Evolutionary conservation across 1,139 yeast species (phyloP).

Genomic region (Scheffersomyces parashehatae): DNA sequence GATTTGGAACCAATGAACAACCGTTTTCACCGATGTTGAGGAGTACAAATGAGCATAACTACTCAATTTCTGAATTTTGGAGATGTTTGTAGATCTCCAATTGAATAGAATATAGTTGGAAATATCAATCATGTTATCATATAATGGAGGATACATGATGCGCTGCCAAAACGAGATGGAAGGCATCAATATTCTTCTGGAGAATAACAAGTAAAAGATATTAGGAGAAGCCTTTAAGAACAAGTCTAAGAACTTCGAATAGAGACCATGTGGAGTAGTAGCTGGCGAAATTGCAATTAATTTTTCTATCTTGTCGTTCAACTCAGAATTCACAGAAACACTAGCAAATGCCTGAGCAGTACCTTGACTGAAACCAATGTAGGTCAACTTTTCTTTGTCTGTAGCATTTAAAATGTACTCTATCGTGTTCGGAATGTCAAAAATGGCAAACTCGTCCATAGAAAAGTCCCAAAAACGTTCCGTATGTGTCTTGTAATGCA

Average conservation of each 20-base stretch:
- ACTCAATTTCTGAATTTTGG: conserved; percentile 68
- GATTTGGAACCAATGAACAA: conserved; percentile 96
- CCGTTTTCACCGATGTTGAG: conserved; percentile 86
- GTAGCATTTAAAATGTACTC: conserved; percentile 36
- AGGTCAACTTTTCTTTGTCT: conserved; percentile 45
- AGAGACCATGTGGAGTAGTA: conserved; percentile 85
- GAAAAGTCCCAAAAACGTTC: conserved; percentile 47
- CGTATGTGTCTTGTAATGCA: conserved; percentile 36
- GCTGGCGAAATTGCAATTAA: conserved; percentile 91
- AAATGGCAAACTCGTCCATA: conserved; percentile 48
- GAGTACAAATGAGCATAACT: conserved; percentile 85
- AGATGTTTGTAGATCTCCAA: conserved; percentile 75
- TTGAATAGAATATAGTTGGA: conserved; percentile 69
- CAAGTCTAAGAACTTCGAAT: conserved; percentile 73
- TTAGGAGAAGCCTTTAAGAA: conserved; percentile 79
- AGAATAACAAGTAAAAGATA: conserved; percentile 71
- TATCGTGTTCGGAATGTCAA: conserved; percentile 47
- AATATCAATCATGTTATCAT: conserved; percentile 68
- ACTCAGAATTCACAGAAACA: conserved; percentile 64
- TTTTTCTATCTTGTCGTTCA: conserved; percentile 67
- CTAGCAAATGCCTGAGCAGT: conserved; percentile 90
- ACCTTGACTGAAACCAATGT: conserved; percentile 89
- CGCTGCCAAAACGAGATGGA: conserved; percentile 81
- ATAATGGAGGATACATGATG: conserved; percentile 81
- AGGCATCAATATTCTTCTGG: conserved; percentile 70